A percentile compares a stretch with the other conserved stretches of the same genome.
Conservation (phyloP, 768 basidiomycete species). For the Lentinula raphanica region DNA sequence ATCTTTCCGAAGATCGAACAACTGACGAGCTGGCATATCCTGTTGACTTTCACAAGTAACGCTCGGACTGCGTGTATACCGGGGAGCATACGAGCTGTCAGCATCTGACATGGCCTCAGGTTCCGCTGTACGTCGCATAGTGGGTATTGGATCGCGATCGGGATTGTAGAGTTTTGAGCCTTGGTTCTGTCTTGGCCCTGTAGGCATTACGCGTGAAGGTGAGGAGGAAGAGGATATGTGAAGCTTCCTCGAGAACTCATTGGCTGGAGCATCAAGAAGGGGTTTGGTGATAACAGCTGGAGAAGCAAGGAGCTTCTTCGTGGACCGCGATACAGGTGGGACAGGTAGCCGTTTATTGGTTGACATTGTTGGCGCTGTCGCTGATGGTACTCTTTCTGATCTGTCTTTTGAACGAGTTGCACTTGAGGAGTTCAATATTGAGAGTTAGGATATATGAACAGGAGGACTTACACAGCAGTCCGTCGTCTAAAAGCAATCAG, state of each 20-base stretch:
- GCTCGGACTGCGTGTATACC: slow-evolving; percentile 19
- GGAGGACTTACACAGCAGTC: slow-evolving; percentile 48
- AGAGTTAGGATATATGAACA: not conserved
- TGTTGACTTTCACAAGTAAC: slow-evolving; percentile 21
- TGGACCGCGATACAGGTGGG: slow-evolving; percentile 21
- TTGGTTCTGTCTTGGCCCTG: slow-evolving; percentile 28
- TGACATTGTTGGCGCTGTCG: slow-evolving; percentile 20
- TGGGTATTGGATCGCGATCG: slow-evolving; percentile 58
- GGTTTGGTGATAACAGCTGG: slow-evolving; percentile 30
- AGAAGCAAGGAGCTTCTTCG: slow-evolving; percentile 26
- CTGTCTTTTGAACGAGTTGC: slow-evolving; percentile 41
- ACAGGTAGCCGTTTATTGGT: slow-evolving; percentile 20
- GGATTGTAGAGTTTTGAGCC: slow-evolving; percentile 65
- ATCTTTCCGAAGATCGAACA: slow-evolving; percentile 88
- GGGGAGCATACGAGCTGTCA: slow-evolving; percentile 44
- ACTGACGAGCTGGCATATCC: slow-evolving; percentile 43
- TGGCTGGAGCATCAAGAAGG: slow-evolving; percentile 49
- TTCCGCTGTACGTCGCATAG: slow-evolving; percentile 53
- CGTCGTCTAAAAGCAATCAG: slow-evolving; percentile 65
- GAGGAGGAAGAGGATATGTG: slow-evolving; percentile 53
- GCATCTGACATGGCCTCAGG: slow-evolving; percentile 61
- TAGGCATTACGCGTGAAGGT: slow-evolving; percentile 27
- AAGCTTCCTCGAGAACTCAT: slow-evolving; percentile 68
- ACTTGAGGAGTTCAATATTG: slow-evolving; percentile 25
- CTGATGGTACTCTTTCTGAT: slow-evolving; percentile 30